phyloP scores from a whole-genome alignment of 164 flowering plant genomes.

The Nymphaea colorata region DNA sequence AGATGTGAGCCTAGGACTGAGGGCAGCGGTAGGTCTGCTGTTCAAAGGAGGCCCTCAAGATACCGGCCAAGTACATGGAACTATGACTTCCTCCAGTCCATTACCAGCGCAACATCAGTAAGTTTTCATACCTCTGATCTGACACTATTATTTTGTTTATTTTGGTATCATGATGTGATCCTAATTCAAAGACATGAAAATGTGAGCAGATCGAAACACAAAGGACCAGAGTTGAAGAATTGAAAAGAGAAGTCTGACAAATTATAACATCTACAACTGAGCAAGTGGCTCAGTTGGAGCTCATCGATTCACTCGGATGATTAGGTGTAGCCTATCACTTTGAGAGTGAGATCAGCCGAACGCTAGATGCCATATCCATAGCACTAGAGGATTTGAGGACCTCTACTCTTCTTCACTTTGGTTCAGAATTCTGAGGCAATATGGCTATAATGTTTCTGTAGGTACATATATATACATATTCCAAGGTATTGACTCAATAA shows the following conservation, averaged over 20 bases:
- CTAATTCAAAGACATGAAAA: too few species aligned
- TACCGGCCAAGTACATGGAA: not conserved
- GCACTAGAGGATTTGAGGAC: not conserved
- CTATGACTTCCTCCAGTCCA: not conserved
- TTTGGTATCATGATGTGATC: too few species aligned
- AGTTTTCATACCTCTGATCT: not conserved
- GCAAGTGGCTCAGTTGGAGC: not conserved
- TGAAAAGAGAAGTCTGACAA: not conserved
- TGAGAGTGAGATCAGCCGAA: not conserved
- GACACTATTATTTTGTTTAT: too few species aligned
- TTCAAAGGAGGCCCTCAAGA: not conserved
- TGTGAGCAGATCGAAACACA: not conserved
- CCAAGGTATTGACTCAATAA: not conserved
- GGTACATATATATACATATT: not conserved
- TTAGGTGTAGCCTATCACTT: constrained; percentile 1
- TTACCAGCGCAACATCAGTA: not conserved
- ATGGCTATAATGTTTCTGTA: not conserved
- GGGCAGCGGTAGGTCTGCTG: not conserved
- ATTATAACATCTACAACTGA: not conserved
- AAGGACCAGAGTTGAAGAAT: not conserved
- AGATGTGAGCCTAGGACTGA: not conserved
- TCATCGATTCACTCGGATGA: not conserved
- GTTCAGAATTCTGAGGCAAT: not conserved
- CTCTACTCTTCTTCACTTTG: not conserved
- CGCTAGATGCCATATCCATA: not conserved